Base-by-base conservation (phyloP, 768 basidiomycete species). In the Scleroderma bovista region DNA sequence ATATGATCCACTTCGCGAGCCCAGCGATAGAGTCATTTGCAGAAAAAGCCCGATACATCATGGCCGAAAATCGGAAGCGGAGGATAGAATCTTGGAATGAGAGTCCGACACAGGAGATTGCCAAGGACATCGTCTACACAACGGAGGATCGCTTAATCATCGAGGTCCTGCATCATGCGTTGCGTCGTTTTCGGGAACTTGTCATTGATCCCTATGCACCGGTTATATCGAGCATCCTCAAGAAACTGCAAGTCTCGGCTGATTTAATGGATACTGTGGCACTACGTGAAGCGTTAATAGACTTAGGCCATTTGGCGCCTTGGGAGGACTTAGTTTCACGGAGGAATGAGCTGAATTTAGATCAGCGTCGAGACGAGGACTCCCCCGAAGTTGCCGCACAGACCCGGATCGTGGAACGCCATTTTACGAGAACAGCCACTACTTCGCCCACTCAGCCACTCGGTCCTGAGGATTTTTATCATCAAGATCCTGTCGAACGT, bases 231-330 rank as follows among this genome's bases (percentile, higher is more conserved):
- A 66, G 69, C 15, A 77, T 95, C 48, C 55, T 92, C 34, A 86
- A 84, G 60, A 63, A 67, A 41, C 59, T 91, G 22, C 69, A 73
- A 17, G 60, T 74, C 3, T 70, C 74, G 2, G 54, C 24, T 22
- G 29, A 66, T 19, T 33, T 57, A 9, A 54, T 63, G 17, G 60
- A 65, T 22, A 51, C 56, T 5, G 60, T 57, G 0, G 56, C 55
- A 29, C 64, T 78, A 20, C 70, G 77, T 56, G 68, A 67, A 50
- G 65, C 84, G 19, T 71, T 96, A 32, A 62, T 80, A 15, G 81
- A 89, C 40, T 59, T 95, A 13, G 93, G 95, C 7, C 76, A 84
- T 7, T 61, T 88, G 19, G 75, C 86, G 2, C 84, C 87, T 2
- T 96, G 94, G 94, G 83, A 92, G 55, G 84, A 93, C 56, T 53